Conservation (phyloP, 345 rosid genomes). For the Streptanthus diversifolius region DNA sequence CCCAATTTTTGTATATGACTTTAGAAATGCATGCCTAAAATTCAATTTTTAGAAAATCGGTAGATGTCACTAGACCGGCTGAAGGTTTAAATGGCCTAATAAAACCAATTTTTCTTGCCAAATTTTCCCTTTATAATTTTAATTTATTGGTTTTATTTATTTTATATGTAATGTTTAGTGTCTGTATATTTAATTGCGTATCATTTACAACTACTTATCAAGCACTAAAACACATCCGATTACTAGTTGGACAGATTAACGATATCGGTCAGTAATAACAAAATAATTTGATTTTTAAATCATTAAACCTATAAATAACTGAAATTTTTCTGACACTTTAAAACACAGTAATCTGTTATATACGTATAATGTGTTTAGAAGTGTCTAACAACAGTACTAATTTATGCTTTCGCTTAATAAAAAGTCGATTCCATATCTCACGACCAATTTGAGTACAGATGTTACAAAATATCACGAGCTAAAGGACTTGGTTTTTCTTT, state of each 20-base stretch:
- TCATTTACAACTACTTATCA: too few species aligned
- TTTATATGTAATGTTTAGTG: not conserved
- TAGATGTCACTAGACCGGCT: constrained; percentile 16
- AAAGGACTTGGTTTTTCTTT: not conserved
- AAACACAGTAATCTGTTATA: not conserved
- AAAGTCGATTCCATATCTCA: not conserved
- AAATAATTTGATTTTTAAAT: not conserved
- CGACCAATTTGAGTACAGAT: not conserved
- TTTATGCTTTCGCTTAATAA: not conserved
- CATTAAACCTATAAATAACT: not conserved
- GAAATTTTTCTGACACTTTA: not conserved
- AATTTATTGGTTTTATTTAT: not conserved
- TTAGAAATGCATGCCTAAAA: constrained; percentile 5
- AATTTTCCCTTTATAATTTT: not conserved
- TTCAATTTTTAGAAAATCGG: not conserved
- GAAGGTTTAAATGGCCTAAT: constrained; percentile 15
- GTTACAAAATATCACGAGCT: not conserved
- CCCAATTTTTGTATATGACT: not conserved
- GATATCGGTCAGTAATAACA: not conserved
- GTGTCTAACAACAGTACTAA: not conserved
- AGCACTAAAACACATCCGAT: not conserved
- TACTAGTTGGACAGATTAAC: too few species aligned
- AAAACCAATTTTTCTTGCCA: constrained; percentile 13
- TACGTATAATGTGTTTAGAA: not conserved
- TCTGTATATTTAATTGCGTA: not conserved